phyloP scores from a whole-genome alignment of 352 stramenopile species.

The Phytophthora sp. region DNA sequence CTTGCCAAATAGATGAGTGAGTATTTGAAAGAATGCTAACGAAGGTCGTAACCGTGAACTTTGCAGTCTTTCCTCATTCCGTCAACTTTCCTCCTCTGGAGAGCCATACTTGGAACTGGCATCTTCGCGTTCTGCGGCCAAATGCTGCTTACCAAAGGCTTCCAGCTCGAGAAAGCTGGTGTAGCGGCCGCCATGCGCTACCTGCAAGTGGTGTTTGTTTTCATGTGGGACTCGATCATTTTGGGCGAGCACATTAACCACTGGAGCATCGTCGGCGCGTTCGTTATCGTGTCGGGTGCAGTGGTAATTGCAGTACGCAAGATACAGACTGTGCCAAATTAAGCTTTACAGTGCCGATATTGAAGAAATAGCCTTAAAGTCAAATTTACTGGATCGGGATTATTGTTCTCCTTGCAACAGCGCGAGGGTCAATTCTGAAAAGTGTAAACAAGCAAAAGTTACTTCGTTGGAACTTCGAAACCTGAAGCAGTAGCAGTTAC shows the following conservation, averaged over 20 bases:
- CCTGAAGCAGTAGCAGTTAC: no score
- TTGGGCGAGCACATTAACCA: constrained; percentile 58
- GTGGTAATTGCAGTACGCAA: constrained; percentile 55
- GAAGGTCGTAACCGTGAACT: no score
- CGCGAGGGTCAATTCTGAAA: no score
- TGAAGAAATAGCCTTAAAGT: not conserved
- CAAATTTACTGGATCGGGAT: not conserved
- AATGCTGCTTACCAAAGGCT: constrained; percentile 65
- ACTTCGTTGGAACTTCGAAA: no score
- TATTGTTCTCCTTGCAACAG: no score
- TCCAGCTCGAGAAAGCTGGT: constrained; percentile 71
- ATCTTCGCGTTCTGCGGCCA: constrained; percentile 54
- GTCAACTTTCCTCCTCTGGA: constrained; percentile 41
- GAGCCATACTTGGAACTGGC: constrained; percentile 48
- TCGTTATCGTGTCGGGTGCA: constrained; percentile 58
- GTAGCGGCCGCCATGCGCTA: constrained; percentile 70
- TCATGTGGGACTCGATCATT: constrained; percentile 62
- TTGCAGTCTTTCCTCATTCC: constrained; percentile 30
- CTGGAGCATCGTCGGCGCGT: constrained; percentile 61
- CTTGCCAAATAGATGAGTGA: not conserved
- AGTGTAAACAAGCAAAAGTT: no score
- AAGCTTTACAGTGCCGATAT: not conserved
- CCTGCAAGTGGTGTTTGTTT: constrained; percentile 70
- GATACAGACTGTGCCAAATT: constrained; percentile 19
- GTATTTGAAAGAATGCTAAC: no score